phyloP scores from a whole-genome alignment of 768 basidiomycete species.

The Suillus lakei region DNA sequence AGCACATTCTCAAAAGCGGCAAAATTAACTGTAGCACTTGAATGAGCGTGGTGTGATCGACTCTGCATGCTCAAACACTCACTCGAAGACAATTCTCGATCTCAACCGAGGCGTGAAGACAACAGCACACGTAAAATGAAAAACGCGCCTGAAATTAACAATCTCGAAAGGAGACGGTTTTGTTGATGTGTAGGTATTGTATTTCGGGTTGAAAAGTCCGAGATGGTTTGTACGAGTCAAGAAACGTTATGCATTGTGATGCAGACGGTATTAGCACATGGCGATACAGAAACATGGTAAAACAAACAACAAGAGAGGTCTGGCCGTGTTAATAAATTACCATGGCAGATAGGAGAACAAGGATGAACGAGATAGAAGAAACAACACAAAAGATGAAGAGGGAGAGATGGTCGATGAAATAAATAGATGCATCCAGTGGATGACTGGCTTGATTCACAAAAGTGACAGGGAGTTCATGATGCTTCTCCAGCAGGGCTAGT shows the following conservation, averaged over 20 bases:
- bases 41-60: not conserved
- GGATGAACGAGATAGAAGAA: conserved; percentile 5
- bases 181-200: not conserved
- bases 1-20: not conserved
- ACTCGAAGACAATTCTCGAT: not conserved
- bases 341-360: conserved; percentile 6
- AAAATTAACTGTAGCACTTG: not conserved
- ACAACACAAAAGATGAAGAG: not conserved
- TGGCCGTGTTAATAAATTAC: conserved; percentile 7
- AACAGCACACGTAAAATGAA: not conserved
- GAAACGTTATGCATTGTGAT: not conserved
- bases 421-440: not conserved
- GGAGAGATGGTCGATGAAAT: conserved; percentile 2
- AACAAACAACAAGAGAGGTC: conserved; percentile 1
- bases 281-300: not conserved
- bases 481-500: not conserved
- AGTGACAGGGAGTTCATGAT: not conserved
- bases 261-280: conserved; percentile 4
- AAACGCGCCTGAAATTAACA: not conserved
- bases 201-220: not conserved
- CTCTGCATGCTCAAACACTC: not conserved
- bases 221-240: not conserved
- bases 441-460: not conserved
- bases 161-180: not conserved
- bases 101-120: not conserved